Base-by-base conservation (phyloP, 768 basidiomycete species). In the Serendipita indica region DNA sequence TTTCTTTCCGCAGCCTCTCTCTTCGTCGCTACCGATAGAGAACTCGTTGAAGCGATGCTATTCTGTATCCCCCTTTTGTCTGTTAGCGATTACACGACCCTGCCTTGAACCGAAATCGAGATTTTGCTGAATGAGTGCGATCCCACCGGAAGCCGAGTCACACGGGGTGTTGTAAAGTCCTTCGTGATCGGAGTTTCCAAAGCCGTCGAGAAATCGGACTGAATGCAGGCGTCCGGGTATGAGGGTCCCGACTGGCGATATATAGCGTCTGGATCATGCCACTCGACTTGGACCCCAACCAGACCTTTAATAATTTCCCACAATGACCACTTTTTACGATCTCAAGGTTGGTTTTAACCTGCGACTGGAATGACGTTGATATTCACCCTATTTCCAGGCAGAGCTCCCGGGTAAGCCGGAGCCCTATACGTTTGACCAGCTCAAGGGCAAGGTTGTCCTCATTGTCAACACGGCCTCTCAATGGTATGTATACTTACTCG, bases 391-490 rank as follows among this genome's bases (percentile, higher is more conserved):
- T n/a, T 7, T 5, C 7, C 16, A 43, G 41, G 41, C 83, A 18
- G 79, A 80, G 35, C 70, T 77, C 28, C 83, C 84, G 0, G 72
- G 72, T 34, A 77, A 73, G 3, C 20, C 20, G 28, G 72, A 80
- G 62, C 67, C 69, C 6, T 84, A 75, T 60, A 76, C 81, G 61
- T 88, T 89, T 63, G 74, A 77, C 4, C 73, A 86, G 58, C 70
- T 89, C 62, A 82, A 82, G 67, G 87, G 84, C 39, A 88, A 86
- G 69, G 79, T 82, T 16, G 84, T 87, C 35, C 74, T 89, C 37
- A 73, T 90, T 60, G 86, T 89, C 57, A 90, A 89, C 65, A 77
- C 78, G 57, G 87, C 86, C 27, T 86, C 85, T 12, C 72, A 79
- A 65, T 89, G 87, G 86, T 83, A 62, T 35, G 75, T 67, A 7